These are phyloP conservation scores for Trichoderma guizhouense DNA, from an alignment of 2,329 filamentous ascomycete species.

Conservation along the genomic window DNA sequence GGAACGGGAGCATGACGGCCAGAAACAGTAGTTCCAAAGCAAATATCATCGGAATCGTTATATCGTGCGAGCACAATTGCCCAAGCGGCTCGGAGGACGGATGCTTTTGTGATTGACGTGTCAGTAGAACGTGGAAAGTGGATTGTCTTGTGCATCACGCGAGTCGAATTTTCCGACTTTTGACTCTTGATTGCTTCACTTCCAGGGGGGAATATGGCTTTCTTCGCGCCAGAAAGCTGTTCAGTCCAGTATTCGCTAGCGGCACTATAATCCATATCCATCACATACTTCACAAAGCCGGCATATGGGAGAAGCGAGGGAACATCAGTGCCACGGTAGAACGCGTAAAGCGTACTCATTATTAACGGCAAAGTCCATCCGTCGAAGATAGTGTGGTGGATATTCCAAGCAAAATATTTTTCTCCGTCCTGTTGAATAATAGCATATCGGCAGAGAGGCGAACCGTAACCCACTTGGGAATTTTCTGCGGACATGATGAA, in stretches of 20 bases:
- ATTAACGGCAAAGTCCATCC: constrained; percentile 11
- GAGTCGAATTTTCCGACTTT: background rate
- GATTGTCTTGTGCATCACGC: background rate
- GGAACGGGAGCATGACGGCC: constrained; percentile 23
- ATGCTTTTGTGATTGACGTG: constrained; percentile 22
- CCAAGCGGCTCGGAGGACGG: constrained; percentile 29
- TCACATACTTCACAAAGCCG: constrained; percentile 18
- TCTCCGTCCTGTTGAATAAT: background rate
- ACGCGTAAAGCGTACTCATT: background rate
- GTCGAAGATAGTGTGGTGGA: constrained; percentile 16
- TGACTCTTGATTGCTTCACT: background rate
- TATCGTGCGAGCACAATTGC: constrained; percentile 37
- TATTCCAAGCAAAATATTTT: constrained; percentile 13
- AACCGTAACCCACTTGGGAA: constrained; percentile 3
- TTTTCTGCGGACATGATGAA: constrained; percentile 8
- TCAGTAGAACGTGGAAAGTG: constrained; percentile 2
- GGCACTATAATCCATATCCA: background rate
- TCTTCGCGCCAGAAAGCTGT: constrained; percentile 7
- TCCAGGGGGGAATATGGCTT: background rate
- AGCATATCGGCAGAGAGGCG: background rate
- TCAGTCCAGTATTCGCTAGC: constrained; percentile 16
- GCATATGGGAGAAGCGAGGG: constrained; percentile 11
- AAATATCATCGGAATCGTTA: constrained; percentile 27
- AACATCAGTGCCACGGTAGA: background rate
- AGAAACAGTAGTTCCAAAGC: constrained; percentile 23